phyloP scores from a whole-genome alignment of 225 moss, liverwort and hornwort species.

The Physcomitrellopsis africana region DNA sequence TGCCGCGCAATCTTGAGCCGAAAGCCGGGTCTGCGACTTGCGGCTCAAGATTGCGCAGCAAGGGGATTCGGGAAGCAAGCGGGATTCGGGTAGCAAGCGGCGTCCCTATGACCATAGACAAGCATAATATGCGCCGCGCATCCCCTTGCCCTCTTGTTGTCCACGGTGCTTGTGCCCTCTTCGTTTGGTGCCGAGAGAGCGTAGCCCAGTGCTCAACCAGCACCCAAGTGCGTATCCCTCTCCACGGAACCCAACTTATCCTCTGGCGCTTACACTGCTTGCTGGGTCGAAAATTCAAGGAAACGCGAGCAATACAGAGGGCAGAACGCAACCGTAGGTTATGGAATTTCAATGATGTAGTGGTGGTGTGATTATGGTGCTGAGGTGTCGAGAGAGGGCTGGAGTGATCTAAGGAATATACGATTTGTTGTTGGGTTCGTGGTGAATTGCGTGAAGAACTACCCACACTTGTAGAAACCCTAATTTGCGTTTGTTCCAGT shows the following conservation, averaged over 20 bases:
- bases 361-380: neutral
- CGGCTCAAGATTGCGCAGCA: neutral
- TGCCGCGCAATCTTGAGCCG: neutral
- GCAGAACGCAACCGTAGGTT: neutral
- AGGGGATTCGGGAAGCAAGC: too few relatives aligned
- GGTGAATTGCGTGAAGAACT: neutral
- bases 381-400: neutral
- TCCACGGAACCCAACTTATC: neutral
- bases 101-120: neutral
- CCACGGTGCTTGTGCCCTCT: constrained; percentile 12
- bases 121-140: neutral
- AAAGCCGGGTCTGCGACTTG: too few relatives aligned
- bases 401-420: neutral
- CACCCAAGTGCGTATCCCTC: neutral
- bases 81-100: too few relatives aligned
- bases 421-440: neutral
- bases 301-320: neutral
- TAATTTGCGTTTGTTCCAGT: neutral
- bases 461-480: neutral
- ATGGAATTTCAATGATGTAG: neutral
- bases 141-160: rapidly evolving
- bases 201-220: neutral
- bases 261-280: neutral
- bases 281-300: neutral
- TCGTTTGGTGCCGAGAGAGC: neutral